phyloP scores from a whole-genome alignment of 2,329 filamentous ascomycete genomes.

The Fusarium buxicola region DNA sequence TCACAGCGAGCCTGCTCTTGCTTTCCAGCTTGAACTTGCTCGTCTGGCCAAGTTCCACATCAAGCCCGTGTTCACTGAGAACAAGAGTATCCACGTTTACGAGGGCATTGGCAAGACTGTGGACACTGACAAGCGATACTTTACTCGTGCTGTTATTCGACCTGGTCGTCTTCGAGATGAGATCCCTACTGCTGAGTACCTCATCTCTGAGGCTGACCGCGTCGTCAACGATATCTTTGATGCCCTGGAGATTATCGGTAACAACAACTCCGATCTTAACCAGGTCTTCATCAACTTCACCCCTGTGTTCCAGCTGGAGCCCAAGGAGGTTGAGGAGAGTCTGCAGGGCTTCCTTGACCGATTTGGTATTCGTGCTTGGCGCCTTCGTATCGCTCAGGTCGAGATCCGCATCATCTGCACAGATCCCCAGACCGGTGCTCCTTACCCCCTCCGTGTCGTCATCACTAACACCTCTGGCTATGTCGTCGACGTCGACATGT shows the following conservation, averaged over 20 bases:
- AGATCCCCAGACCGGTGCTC: conserved; percentile 82
- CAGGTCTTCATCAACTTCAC: conserved; percentile 99
- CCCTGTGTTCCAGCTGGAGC: conserved; percentile 91
- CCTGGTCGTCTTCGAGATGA: conserved; percentile 95
- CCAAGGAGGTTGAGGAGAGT: conserved; percentile 90
- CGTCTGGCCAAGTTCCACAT: conserved; percentile 97
- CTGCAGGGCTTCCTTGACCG: conserved; percentile 96
- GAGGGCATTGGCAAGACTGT: conserved; percentile 95
- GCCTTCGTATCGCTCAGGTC: conserved; percentile 94
- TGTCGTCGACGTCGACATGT: conserved; percentile 97
- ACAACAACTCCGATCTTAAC: conserved; percentile 99
- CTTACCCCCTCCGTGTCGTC: conserved; percentile 93
- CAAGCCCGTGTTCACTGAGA: conserved; percentile 98
- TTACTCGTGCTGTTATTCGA: conserved; percentile 94
- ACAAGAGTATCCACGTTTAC: conserved; percentile 99
- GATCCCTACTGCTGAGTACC: conserved; percentile 97
- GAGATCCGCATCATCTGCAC: conserved; percentile 99
- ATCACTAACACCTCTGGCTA: conserved; percentile 99
- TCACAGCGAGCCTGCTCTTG: conserved; percentile 94
- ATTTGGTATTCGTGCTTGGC: conserved; percentile 94
- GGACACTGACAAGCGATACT: conserved; percentile 98
- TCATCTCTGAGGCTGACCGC: conserved; percentile 96
- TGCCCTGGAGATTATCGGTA: conserved; percentile 97
- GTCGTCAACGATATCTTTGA: conserved; percentile 98
- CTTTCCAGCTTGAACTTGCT: conserved; percentile 97